These are phyloP conservation scores for Rhododendron ovatum DNA, from an alignment of 148 eudicot genomes.

Conservation along the genomic window DNA sequence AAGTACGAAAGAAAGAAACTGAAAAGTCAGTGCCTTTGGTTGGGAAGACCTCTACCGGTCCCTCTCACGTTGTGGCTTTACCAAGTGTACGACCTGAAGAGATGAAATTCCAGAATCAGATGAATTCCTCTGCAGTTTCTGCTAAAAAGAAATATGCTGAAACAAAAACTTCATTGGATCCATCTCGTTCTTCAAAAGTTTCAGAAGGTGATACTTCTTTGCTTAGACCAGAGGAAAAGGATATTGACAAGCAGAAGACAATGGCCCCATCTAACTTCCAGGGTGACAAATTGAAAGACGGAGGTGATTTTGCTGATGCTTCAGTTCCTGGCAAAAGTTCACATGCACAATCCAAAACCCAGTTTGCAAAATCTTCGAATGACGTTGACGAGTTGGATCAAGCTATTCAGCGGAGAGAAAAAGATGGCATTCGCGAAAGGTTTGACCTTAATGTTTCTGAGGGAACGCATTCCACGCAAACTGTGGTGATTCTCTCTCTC, in stretches of 20 bases:
- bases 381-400: conserved; percentile 33
- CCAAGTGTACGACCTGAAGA: conserved; percentile 32
- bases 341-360: conserved; percentile 37
- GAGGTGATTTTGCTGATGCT: conserved; percentile 30
- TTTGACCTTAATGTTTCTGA: conserved; percentile 62
- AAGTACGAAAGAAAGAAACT: conserved; percentile 54
- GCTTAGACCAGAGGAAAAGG: conserved; percentile 24
- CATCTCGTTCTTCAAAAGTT: conserved; percentile 30
- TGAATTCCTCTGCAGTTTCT: conserved; percentile 34
- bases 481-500: conserved; percentile 38
- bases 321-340: conserved; percentile 36
- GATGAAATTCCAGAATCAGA: conserved; percentile 36
- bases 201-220: conserved; percentile 35
- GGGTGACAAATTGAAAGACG: conserved; percentile 51
- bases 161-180: conserved; percentile 28
- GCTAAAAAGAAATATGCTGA: conserved; percentile 44
- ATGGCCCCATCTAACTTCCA: conserved; percentile 28
- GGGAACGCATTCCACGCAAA: conserved; percentile 46
- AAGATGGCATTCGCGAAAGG: conserved; percentile 49
- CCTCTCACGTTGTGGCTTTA: conserved; percentile 35
- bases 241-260: conserved; percentile 40
- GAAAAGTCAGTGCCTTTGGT: conserved; percentile 36
- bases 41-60: conserved; percentile 35
- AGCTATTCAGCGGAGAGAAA: conserved; percentile 51
- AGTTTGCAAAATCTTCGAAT: conserved; percentile 27